Evolutionary conservation across 169 alveolate genomes (phyloP).

Genomic region (Cryptosporidium tyzzeri): DNA sequence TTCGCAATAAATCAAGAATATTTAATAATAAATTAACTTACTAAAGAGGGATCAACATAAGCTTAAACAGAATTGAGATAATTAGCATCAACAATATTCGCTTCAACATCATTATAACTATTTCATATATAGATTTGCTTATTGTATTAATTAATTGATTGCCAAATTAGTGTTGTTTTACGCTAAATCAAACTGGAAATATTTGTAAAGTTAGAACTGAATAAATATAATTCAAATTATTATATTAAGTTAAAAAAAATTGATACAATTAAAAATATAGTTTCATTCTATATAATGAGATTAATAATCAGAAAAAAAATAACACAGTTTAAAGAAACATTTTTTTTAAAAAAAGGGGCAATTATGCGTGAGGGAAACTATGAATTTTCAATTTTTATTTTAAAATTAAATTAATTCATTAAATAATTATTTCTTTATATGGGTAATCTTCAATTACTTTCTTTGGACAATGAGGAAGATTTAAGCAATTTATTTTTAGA

Average conservation of each 20-base stretch:
- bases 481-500: constrained; percentile 20
- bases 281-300: not conserved
- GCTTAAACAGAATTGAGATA: constrained; percentile 11
- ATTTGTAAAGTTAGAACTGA: no score
- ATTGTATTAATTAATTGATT: no score
- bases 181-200: not conserved
- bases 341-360: not conserved
- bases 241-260: not conserved
- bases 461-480: constrained; percentile 41
- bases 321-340: not conserved
- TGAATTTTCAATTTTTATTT: not conserved
- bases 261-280: no score
- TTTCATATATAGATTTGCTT: not conserved
- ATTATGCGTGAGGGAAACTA: constrained; percentile 2
- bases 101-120: not conserved
- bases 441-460: constrained; percentile 32
- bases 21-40: not conserved
- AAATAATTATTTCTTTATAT: not conserved
- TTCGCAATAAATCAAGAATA: not conserved
- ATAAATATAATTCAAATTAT: no score
- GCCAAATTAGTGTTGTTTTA: not conserved
- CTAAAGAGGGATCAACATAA: constrained; percentile 44
- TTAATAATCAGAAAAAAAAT: not conserved
- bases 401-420: not conserved
- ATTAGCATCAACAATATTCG: not conserved